These are phyloP conservation scores for Poterioochromonas sp. DNA, from an alignment of 352 stramenopile genomes.

Conservation along the genomic window DNA sequence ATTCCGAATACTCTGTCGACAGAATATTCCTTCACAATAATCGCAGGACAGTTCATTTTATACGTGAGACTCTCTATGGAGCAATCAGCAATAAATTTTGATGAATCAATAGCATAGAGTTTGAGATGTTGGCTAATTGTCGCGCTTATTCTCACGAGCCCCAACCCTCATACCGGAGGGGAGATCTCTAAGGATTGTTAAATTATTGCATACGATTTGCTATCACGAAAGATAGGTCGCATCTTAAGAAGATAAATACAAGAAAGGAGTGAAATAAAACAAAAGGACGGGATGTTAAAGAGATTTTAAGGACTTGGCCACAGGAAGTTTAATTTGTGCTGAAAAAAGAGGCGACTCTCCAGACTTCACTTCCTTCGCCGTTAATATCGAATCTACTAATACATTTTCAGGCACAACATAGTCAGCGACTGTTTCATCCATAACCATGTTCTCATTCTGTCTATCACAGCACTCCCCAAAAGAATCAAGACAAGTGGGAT, in stretches of 20 bases:
- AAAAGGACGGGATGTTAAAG: not conserved
- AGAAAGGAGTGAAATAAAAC: not conserved
- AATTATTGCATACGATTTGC: no score
- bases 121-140: no score
- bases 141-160: no score
- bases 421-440: not conserved
- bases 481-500: not conserved
- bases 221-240: no score
- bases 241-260: not conserved
- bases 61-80: no score
- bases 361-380: not conserved
- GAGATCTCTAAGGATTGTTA: no score
- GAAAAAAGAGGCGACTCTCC: not conserved
- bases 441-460: not conserved
- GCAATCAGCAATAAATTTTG: no score
- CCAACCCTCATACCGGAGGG: no score
- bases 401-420: not conserved
- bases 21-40: no score
- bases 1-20: no score
- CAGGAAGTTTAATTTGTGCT: not conserved
- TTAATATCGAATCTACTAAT: not conserved
- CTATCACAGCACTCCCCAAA: not conserved
- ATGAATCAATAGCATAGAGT: no score
- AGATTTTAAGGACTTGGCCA: not conserved
- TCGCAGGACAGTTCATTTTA: no score